These are phyloP conservation scores for Waltiozyma sp. DNA, from an alignment of 1,139 yeast genomes.

Conservation along the genomic window DNA sequence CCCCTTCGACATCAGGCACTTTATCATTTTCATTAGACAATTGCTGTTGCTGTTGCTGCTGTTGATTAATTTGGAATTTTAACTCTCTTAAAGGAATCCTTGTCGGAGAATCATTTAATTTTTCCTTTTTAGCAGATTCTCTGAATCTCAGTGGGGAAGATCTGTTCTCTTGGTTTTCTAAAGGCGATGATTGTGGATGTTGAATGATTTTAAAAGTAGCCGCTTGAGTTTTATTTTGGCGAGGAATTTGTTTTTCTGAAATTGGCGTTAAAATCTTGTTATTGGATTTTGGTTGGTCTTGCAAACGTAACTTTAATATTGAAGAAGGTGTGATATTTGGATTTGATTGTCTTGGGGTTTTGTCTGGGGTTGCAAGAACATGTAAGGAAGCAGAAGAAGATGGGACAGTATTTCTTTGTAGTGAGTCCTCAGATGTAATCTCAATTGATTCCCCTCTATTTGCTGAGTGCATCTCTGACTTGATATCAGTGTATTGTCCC, in stretches of 20 bases:
- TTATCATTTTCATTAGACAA: not conserved
- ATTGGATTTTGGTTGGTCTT: slow-evolving; percentile 1
- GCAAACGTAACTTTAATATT: not conserved
- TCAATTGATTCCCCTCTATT: no score
- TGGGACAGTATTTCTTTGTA: not conserved
- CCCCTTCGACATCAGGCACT: not conserved
- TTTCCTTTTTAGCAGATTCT: not conserved
- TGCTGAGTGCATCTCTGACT: no score
- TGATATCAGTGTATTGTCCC: not conserved
- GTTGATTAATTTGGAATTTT: not conserved
- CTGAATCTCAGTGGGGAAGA: slow-evolving; percentile 2
- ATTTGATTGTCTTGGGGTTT: slow-evolving; percentile 1
- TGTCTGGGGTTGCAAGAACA: not conserved
- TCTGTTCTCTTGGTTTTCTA: slow-evolving; percentile 3
- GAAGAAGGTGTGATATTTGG: not conserved
- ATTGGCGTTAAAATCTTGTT: not conserved
- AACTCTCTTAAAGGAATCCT: slow-evolving; percentile 5
- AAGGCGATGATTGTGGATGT: slow-evolving; percentile 11
- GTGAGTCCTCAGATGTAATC: no score
- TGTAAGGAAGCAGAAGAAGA: not conserved
- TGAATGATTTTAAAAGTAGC: slow-evolving; percentile 5
- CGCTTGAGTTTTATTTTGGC: not conserved
- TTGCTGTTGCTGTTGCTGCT: no score
- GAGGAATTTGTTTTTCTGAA: not conserved
- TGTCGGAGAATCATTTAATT: slow-evolving; percentile 6